phyloP scores from a whole-genome alignment of 345 rosid species.

The Orychophragmus violaceus region DNA sequence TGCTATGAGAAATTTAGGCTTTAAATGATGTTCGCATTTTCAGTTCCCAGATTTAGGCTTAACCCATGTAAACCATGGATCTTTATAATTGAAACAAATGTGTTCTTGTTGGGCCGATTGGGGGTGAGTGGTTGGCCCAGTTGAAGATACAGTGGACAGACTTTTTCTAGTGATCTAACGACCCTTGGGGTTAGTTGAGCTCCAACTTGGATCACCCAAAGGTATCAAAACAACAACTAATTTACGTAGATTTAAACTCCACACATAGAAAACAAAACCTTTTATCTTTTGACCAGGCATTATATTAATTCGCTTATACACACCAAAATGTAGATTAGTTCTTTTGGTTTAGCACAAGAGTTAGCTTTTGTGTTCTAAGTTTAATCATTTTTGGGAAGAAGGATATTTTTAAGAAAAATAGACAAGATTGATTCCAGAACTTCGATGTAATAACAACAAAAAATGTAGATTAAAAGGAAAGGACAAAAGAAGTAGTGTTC shows the following conservation, averaged over 20 bases:
- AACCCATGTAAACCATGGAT: neutral
- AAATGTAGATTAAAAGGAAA: neutral
- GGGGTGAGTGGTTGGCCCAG: neutral
- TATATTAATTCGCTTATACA: no score
- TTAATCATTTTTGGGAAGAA: no score
- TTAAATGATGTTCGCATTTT: neutral
- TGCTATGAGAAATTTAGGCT: neutral
- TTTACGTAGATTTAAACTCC: neutral
- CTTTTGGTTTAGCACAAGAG: no score
- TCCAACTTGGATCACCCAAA: neutral
- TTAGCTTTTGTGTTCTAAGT: no score
- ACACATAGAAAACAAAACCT: neutral
- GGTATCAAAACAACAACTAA: neutral
- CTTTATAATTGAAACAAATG: neutral
- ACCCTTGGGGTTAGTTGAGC: neutral
- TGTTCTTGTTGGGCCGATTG: neutral
- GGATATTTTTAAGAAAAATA: no score
- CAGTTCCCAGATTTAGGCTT: neutral
- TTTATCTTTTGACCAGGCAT: neutral
- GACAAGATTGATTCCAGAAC: no score
- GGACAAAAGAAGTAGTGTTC: neutral
- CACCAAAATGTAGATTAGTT: no score
- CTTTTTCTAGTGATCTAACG: neutral
- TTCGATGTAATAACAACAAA: no score
- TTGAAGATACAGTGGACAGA: neutral